Evolutionary conservation across 2,329 filamentous ascomycete genomes (phyloP), one percentile per base, ranked within the genome.

Genomic region (Sodiomyces alkalinus): DNA sequence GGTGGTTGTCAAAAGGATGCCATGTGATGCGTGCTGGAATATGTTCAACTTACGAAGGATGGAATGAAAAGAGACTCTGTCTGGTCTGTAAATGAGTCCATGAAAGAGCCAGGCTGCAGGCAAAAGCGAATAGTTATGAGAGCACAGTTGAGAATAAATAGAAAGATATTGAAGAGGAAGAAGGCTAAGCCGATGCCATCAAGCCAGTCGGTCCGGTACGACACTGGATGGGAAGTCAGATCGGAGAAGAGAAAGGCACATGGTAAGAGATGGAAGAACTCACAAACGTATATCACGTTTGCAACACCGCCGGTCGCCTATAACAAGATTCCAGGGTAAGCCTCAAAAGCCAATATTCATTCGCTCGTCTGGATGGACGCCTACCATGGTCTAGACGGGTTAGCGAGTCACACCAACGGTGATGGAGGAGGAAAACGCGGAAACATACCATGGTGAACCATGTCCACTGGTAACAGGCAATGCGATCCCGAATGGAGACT

Each of bases 21-120:
- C n/a, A n/a, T n/a, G n/a, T n/a, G n/a, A n/a, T n/a, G n/a, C n/a
- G n/a, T n/a, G n/a, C n/a, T n/a, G n/a, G n/a, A n/a, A n/a, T n/a
- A n/a, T n/a, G n/a, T n/a, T n/a, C n/a, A 7, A 53, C 58, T 48
- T 45, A 70, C 65, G 49, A 62, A 70, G 2, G 80, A 68, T 1
- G 80, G 79, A 11, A 82, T 72, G 45, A 87, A 90, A 1, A 87
- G 59, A 7, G 72, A 78, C 45, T 92, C 82, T 0, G 77, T 74
- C 9, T 80, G 80, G 51, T 87, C 80, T 6, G 72, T 58, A 34
- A 90, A 77, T 1, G 78, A 82, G 10, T 68, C 60, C 33, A 62
- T 64, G 44, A 87, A 81, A 7, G 74, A 80, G 12, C 74, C 69
- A 0, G 78, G 78, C 32, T 74, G 73, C 39, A 68, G 61, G 40